A percentile compares a stretch with the other conserved stretches of the same genome.
phyloP scores from a whole-genome alignment of 495 filamentous ascomycete species.

The Podospora conica region DNA sequence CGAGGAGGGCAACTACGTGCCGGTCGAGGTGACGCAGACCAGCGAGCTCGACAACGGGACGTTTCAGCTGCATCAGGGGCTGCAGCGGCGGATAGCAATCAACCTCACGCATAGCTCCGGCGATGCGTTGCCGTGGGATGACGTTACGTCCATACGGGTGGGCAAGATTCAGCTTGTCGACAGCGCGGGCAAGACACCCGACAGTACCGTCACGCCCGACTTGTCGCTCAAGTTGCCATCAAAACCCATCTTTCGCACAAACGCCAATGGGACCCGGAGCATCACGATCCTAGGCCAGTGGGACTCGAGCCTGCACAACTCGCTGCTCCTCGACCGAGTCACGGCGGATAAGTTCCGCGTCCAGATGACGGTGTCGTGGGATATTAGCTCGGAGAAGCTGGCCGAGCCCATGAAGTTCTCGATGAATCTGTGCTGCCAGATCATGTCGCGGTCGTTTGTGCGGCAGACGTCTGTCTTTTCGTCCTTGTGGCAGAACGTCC shows the following conservation, averaged over 20 bases:
- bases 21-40: slow-evolving; percentile 86
- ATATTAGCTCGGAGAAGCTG: slow-evolving; percentile 71
- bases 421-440: slow-evolving; percentile 70
- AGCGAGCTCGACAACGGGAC: slow-evolving; percentile 75
- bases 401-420: slow-evolving; percentile 79
- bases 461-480: slow-evolving; percentile 81
- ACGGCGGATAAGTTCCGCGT: slow-evolving; percentile 89
- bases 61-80: slow-evolving; percentile 91
- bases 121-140: slow-evolving; percentile 78
- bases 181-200: slow-evolving; percentile 74
- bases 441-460: slow-evolving; percentile 76
- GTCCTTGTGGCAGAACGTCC: slow-evolving; percentile 74
- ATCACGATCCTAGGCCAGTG: slow-evolving; percentile 83
- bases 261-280: slow-evolving; percentile 87
- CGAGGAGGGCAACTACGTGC: slow-evolving; percentile 83
- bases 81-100: slow-evolving; percentile 84
- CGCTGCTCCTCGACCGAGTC: slow-evolving; percentile 78
- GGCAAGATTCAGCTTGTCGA: slow-evolving; percentile 78
- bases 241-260: slow-evolving; percentile 67
- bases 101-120: slow-evolving; percentile 84
- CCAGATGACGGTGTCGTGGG: slow-evolving; percentile 78
- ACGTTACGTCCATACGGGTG: slow-evolving; percentile 66
- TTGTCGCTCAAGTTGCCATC: slow-evolving; percentile 69
- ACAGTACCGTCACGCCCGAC: slow-evolving; percentile 63
- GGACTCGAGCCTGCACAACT: slow-evolving; percentile 92